Conservation (phyloP, 2,329 filamentous ascomycete species). For the Fusarium floridanum region DNA sequence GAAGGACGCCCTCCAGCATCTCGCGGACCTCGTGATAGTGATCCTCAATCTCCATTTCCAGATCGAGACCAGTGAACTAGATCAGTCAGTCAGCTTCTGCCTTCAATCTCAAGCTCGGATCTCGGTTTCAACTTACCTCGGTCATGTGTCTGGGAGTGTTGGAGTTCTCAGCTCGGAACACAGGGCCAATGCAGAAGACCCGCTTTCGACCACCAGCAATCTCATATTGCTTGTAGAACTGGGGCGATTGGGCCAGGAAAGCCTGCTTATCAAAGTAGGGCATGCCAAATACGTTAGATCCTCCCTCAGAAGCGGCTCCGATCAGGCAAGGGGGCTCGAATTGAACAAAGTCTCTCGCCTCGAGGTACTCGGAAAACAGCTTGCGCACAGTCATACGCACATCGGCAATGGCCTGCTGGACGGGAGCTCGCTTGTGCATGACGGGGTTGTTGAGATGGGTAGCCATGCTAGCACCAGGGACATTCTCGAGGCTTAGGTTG, state of each 20-base stretch:
- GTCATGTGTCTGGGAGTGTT: conserved; percentile 90
- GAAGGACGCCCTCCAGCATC: conserved; percentile 79
- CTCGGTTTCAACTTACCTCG: conserved; percentile 61
- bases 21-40: conserved; percentile 79
- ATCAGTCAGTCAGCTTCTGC: conserved; percentile 14
- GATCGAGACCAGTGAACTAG: conserved; percentile 85
- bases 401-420: conserved; percentile 84
- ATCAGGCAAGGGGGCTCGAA: conserved; percentile 93
- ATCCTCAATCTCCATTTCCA: conserved; percentile 90
- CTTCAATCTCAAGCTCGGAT: not conserved
- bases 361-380: conserved; percentile 84
- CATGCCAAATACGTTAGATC: conserved; percentile 90
- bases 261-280: conserved; percentile 90
- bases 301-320: conserved; percentile 91
- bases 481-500: conserved; percentile 57
- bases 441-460: conserved; percentile 92
- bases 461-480: conserved; percentile 82
- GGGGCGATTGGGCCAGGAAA: conserved; percentile 83
- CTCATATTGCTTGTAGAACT: conserved; percentile 90
- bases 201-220: conserved; percentile 83
- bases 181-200: conserved; percentile 83
- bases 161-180: conserved; percentile 88
- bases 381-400: conserved; percentile 69
- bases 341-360: conserved; percentile 79
- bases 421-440: conserved; percentile 90